These are phyloP conservation scores for Saururus chinensis DNA, from an alignment of 164 flowering plant genomes.

Conservation along the genomic window DNA sequence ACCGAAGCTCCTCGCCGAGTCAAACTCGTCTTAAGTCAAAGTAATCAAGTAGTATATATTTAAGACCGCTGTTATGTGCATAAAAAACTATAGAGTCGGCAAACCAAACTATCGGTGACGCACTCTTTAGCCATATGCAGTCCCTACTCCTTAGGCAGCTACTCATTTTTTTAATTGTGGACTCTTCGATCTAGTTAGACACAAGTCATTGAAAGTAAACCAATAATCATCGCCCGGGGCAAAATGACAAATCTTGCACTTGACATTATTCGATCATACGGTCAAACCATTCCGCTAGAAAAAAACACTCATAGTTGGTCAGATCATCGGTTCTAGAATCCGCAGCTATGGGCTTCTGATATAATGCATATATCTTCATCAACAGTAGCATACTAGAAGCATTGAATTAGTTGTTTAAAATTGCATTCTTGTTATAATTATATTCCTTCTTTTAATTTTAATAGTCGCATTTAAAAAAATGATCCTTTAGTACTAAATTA, in stretches of 20 bases:
- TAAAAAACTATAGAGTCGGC: neutral
- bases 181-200: neutral
- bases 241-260: neutral
- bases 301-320: neutral
- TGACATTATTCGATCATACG: neutral
- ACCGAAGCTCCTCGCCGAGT: neutral
- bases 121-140: neutral
- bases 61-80: neutral
- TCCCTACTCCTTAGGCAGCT: neutral
- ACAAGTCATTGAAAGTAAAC: neutral
- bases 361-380: too few relatives aligned
- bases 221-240: neutral
- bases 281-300: neutral
- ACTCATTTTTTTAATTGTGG: too few relatives aligned
- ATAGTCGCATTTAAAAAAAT: too few relatives aligned
- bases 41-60: neutral
- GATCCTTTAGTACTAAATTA: too few relatives aligned
- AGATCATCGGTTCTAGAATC: neutral
- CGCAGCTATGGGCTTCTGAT: neutral
- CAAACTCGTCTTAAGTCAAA: neutral
- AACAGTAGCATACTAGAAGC: too few relatives aligned
- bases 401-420: too few relatives aligned
- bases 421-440: too few relatives aligned
- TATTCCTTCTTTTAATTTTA: too few relatives aligned
- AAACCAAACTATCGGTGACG: neutral